phyloP scores from a whole-genome alignment of 805 yeast genomes.

The Cyberlindnera saturnus region DNA sequence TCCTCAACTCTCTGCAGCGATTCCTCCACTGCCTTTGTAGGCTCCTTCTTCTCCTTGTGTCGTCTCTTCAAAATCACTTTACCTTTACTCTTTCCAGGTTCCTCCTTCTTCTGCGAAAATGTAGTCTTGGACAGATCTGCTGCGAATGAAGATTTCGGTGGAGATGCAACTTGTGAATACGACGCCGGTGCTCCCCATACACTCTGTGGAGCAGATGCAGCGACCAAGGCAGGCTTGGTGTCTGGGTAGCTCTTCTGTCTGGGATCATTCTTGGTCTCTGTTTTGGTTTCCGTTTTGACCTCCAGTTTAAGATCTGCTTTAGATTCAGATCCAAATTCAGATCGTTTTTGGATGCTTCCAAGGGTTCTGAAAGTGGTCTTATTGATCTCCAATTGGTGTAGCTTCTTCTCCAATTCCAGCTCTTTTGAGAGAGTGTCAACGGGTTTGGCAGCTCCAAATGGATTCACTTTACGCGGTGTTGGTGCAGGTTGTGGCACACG shows the following conservation, averaged over 20 bases:
- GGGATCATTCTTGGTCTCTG: neutral
- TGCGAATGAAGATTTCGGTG: slow-evolving; percentile 10
- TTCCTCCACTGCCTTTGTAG: neutral
- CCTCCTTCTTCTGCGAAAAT: slow-evolving; percentile 4
- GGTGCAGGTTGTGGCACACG: slow-evolving; percentile 19
- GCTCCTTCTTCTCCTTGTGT: slow-evolving; percentile 2
- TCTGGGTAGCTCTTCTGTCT: neutral
- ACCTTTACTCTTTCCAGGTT: slow-evolving; percentile 1
- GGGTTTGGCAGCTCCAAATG: slow-evolving; percentile 84
- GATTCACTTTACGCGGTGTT: slow-evolving; percentile 43
- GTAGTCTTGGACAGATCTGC: slow-evolving; percentile 2
- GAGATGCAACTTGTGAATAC: slow-evolving; percentile 7
- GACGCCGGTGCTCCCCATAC: slow-evolving; percentile 12
- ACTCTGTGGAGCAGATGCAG: slow-evolving; percentile 9
- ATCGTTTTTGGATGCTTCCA: slow-evolving; percentile 10
- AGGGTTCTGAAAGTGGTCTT: slow-evolving; percentile 31
- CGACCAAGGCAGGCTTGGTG: slow-evolving; percentile 4
- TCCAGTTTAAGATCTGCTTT: neutral
- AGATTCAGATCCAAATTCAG: neutral
- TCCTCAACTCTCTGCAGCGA: neutral
- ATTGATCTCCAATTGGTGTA: slow-evolving; percentile 37
- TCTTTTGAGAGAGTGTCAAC: slow-evolving; percentile 68
- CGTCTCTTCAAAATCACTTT: slow-evolving; percentile 12
- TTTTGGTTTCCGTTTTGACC: neutral
- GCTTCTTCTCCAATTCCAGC: slow-evolving; percentile 51